Conservation (phyloP, 768 basidiomycete genomes). For the Rossbeevera mucosa region DNA sequence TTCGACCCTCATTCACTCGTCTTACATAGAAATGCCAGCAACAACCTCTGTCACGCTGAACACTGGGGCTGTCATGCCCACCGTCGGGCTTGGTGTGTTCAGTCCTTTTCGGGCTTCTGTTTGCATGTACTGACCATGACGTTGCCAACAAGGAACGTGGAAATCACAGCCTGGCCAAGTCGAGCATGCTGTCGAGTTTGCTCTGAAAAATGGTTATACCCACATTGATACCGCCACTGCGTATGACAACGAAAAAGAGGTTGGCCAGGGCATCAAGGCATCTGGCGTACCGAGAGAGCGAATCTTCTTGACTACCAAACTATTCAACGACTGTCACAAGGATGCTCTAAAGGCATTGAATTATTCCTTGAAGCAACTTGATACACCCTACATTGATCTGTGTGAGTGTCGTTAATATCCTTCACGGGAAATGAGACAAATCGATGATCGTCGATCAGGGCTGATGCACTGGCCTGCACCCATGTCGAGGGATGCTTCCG, state of each 20-base stretch:
- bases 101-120: not conserved
- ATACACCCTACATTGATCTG: slow-evolving; percentile 74
- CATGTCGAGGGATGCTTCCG: slow-evolving; percentile 44
- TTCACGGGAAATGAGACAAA: not conserved
- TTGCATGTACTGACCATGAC: not conserved
- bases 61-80: slow-evolving; percentile 73
- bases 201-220: slow-evolving; percentile 70
- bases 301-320: slow-evolving; percentile 80
- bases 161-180: slow-evolving; percentile 67
- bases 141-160: slow-evolving; percentile 66
- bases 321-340: slow-evolving; percentile 59
- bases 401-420: slow-evolving; percentile 39
- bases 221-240: slow-evolving; percentile 70
- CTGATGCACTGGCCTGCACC: slow-evolving; percentile 84
- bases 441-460: slow-evolving; percentile 35
- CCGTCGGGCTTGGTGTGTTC: slow-evolving; percentile 54
- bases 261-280: slow-evolving; percentile 70
- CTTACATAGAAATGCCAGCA: slow-evolving; percentile 37
- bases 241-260: slow-evolving; percentile 74
- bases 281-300: slow-evolving; percentile 67
- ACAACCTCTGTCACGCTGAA: slow-evolving; percentile 55
- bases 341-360: slow-evolving; percentile 57
- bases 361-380: slow-evolving; percentile 60
- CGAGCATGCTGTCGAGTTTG: slow-evolving; percentile 69
- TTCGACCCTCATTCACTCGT: not conserved